Conservation (phyloP, 352 stramenopile genomes). For the Thalassiosira tumida region DNA sequence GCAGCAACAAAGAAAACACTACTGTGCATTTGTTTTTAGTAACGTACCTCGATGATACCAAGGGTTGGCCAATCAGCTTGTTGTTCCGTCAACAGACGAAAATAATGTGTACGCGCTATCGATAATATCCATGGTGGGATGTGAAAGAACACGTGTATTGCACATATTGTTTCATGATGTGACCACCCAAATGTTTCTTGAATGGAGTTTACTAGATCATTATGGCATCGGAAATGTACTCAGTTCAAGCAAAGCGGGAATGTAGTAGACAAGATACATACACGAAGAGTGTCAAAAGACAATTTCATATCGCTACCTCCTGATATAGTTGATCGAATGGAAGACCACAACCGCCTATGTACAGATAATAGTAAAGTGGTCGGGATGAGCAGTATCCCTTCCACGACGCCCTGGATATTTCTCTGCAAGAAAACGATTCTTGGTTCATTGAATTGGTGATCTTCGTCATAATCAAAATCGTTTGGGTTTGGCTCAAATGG, state of each 20-base stretch:
- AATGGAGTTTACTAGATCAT: constrained; percentile 19
- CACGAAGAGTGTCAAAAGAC: neutral
- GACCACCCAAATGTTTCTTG: constrained; percentile 6
- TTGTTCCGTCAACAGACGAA: constrained; percentile 12
- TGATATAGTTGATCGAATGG: constrained; percentile 8
- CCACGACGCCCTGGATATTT: constrained; percentile 13
- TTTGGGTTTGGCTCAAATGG: constrained; percentile 2
- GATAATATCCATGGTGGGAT: neutral
- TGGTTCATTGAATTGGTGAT: neutral
- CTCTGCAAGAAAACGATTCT: constrained; percentile 28
- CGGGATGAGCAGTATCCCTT: constrained; percentile 25
- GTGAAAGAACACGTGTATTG: neutral
- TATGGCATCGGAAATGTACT: constrained; percentile 16
- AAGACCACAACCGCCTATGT: neutral
- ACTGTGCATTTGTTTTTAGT: too few relatives aligned
- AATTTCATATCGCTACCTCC: neutral
- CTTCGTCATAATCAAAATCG: constrained; percentile 25
- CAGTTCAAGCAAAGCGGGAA: constrained; percentile 9
- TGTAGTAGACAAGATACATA: constrained; percentile 21
- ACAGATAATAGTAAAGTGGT: neutral
- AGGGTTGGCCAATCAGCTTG: neutral
- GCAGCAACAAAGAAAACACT: too few relatives aligned
- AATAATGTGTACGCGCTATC: neutral
- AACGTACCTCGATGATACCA: constrained; percentile 23
- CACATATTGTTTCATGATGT: neutral